These are phyloP conservation scores for Aechmea fasciata DNA, from an alignment of 176 grass and related monocot species.

Conservation along the genomic window DNA sequence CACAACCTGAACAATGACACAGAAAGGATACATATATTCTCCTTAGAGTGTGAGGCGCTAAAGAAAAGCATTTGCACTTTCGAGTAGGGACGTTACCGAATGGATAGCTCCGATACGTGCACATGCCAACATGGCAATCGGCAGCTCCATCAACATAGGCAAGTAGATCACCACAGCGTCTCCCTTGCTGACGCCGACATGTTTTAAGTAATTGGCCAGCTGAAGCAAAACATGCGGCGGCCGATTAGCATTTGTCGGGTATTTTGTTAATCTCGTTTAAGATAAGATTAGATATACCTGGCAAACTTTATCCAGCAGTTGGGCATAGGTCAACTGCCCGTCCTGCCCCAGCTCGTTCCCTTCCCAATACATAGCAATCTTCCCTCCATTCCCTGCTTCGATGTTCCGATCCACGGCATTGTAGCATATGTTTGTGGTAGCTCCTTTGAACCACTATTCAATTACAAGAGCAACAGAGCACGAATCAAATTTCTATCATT, in stretches of 20 bases:
- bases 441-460: constrained; percentile 90
- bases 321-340: constrained; percentile 65
- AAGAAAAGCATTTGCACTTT: neutral
- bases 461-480: neutral
- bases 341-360: constrained; percentile 60
- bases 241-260: constrained; percentile 2
- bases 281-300: constrained; percentile 40
- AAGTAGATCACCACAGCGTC: constrained; percentile 91
- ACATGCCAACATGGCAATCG: constrained; percentile 94
- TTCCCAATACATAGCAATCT: constrained; percentile 85
- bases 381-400: constrained; percentile 64
- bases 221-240: constrained; percentile 14
- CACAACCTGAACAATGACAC: constrained; percentile 54
- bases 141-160: constrained; percentile 92
- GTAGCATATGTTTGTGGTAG: constrained; percentile 83
- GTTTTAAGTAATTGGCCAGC: constrained; percentile 95
- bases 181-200: constrained; percentile 65
- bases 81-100: constrained; percentile 41
- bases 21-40: constrained; percentile 5
- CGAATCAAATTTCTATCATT: neutral
- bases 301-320: constrained; percentile 93
- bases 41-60: neutral
- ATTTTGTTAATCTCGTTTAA: neutral
- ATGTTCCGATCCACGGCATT: constrained; percentile 82
- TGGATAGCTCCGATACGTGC: constrained; percentile 90